phyloP scores from a whole-genome alignment of 257 asterid species.

The Solanum clarkiae region DNA sequence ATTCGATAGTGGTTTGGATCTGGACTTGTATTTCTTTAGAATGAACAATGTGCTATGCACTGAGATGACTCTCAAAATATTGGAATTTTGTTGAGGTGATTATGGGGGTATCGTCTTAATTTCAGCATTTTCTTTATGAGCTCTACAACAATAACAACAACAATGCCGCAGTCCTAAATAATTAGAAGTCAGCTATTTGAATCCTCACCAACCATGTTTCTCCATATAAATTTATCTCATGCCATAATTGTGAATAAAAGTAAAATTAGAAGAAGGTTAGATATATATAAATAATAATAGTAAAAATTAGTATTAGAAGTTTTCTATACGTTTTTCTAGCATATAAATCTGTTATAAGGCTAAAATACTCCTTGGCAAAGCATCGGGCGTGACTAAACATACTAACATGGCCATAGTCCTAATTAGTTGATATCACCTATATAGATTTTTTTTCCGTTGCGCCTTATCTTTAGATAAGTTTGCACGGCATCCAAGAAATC shows the following conservation, averaged over 20 bases:
- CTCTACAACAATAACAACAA: neutral
- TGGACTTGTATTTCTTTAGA: neutral
- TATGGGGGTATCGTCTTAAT: neutral
- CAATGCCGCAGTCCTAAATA: neutral
- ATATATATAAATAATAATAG: too few species aligned
- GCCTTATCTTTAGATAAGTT: neutral
- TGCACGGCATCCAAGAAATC: neutral
- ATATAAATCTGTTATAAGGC: too few species aligned
- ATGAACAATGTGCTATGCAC: neutral
- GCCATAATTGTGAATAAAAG: neutral
- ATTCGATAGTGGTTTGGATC: neutral
- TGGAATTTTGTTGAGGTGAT: neutral
- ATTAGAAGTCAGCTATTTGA: too few species aligned
- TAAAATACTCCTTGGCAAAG: neutral
- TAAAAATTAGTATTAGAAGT: too few species aligned
- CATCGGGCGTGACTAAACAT: neutral
- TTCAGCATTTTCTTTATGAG: neutral
- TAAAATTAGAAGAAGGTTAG: neutral
- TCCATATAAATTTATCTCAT: neutral
- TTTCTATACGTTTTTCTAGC: too few species aligned
- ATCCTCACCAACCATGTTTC: too few species aligned
- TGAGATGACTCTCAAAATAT: neutral
- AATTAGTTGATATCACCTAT: neutral
- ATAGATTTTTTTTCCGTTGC: neutral
- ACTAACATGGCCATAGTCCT: neutral